Percentiles rank a stretch among this genome's conserved stretches.
phyloP scores from a whole-genome alignment of 2,329 filamentous ascomycete species.

The Cordyceps farinosa region DNA sequence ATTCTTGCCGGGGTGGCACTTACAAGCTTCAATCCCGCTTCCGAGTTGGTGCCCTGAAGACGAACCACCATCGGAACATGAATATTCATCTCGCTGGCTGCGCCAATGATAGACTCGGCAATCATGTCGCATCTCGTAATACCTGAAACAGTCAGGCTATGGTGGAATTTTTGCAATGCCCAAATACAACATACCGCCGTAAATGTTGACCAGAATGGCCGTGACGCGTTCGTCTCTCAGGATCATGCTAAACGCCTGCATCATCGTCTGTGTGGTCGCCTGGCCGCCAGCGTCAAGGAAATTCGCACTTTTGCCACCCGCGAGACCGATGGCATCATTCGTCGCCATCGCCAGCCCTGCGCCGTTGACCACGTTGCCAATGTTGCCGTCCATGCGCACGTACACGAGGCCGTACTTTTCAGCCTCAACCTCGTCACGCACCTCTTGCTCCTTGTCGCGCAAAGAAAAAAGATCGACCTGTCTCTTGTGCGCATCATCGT shows the following conservation, averaged over 20 bases:
- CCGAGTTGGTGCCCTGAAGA: constrained; percentile 45
- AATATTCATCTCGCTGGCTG: constrained; percentile 36
- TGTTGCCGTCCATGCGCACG: constrained; percentile 58
- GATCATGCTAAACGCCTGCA: constrained; percentile 71
- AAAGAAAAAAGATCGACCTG: constrained; percentile 38
- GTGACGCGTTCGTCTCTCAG: constrained; percentile 67
- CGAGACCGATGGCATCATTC: constrained; percentile 68
- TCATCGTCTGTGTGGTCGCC: constrained; percentile 77
- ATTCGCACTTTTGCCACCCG: constrained; percentile 69
- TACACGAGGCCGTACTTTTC: constrained; percentile 72
- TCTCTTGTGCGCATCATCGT: constrained; percentile 44
- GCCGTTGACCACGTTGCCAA: constrained; percentile 84
- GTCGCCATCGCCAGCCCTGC: constrained; percentile 91
- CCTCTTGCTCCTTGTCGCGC: constrained; percentile 33
- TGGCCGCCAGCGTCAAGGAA: constrained; percentile 90
- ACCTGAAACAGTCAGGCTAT: constrained; percentile 28
- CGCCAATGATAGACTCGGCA: constrained; percentile 45
- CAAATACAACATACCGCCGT: constrained; percentile 31
- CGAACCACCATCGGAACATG: constrained; percentile 43
- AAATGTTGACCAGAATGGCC: constrained; percentile 61
- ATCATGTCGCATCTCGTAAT: constrained; percentile 51
- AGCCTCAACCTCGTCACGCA: constrained; percentile 36
- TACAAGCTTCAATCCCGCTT: constrained; percentile 39
- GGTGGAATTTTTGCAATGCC: neutral
- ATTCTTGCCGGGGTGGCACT: constrained; percentile 20